Conservation (phyloP, 2,329 filamentous ascomycete genomes). For the Cladobotryum mycophilum region DNA sequence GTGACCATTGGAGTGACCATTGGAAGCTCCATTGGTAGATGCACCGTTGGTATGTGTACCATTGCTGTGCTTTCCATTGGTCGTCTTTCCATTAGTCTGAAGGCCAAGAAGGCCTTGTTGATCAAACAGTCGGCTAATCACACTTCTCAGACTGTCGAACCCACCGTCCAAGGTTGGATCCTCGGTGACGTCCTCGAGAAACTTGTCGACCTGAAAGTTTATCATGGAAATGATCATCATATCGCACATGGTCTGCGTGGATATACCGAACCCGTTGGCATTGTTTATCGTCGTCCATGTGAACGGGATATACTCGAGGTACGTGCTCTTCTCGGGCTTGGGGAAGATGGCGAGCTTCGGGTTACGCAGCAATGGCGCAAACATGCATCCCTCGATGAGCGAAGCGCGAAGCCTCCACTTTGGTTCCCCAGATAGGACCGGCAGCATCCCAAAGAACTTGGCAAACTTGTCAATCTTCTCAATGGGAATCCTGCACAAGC, state of each 20-base stretch:
- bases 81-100: not conserved
- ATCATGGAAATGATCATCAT: slow-evolving; percentile 12
- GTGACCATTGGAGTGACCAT: too few species aligned
- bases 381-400: not conserved
- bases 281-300: slow-evolving; percentile 9
- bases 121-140: not conserved
- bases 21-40: too few species aligned
- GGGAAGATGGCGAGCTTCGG: slow-evolving; percentile 3
- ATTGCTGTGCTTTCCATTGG: not conserved
- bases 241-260: slow-evolving; percentile 3
- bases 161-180: not conserved
- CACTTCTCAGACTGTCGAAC: not conserved
- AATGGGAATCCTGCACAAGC: not conserved
- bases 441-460: too few species aligned
- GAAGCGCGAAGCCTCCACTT: not conserved
- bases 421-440: too few species aligned
- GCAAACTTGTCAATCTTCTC: too few species aligned
- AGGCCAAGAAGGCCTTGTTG: not conserved
- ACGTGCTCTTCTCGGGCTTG: slow-evolving; percentile 1
- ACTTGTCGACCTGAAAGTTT: slow-evolving; percentile 11
- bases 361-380: not conserved
- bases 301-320: slow-evolving; percentile 11
- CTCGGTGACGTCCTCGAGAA: slow-evolving; percentile 11
- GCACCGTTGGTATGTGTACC: too few species aligned
- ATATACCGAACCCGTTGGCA: not conserved